Percentiles rank a stretch among this genome's conserved stretches.
Evolutionary conservation across 192 early-diverging fungal species (phyloP).

Genomic region (Podila epigama): DNA sequence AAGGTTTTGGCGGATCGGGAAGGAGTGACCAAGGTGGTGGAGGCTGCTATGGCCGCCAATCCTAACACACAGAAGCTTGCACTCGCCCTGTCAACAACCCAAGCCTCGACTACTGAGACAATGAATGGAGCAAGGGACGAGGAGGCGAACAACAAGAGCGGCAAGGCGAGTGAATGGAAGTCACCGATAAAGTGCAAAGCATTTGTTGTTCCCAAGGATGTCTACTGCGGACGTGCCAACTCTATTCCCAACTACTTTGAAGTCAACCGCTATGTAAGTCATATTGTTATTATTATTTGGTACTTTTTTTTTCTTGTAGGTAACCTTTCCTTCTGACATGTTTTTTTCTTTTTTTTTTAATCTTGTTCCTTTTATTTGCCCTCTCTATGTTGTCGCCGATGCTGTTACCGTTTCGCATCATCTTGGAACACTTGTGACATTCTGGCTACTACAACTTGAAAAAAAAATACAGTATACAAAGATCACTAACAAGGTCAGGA

Average conservation of each 20-base stretch:
- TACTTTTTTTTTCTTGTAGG: not conserved
- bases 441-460: not conserved
- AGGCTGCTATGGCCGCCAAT: conserved; percentile 13
- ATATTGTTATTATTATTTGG: not conserved
- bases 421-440: no score
- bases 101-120: conserved; percentile 14
- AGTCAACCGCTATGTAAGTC: conserved; percentile 79
- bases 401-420: no score
- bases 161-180: conserved; percentile 52
- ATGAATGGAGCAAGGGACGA: conserved; percentile 47
- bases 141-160: conserved; percentile 41
- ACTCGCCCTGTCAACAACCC: conserved; percentile 35
- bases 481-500: conserved; percentile 67
- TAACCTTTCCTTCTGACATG: not conserved
- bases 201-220: conserved; percentile 66
- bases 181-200: conserved; percentile 58
- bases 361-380: not conserved
- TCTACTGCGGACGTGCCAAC: conserved; percentile 86
- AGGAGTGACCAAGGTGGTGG: conserved; percentile 58
- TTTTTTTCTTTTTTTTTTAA: not conserved
- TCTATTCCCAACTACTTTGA: conserved; percentile 86
- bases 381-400: no score
- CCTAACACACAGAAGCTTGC: conserved; percentile 43
- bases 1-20: conserved; percentile 70
- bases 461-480: conserved; percentile 50